Evolutionary conservation across 2,329 filamentous ascomycete genomes (phyloP).

Genomic region (Stachybotrys chlorohalonatus): DNA sequence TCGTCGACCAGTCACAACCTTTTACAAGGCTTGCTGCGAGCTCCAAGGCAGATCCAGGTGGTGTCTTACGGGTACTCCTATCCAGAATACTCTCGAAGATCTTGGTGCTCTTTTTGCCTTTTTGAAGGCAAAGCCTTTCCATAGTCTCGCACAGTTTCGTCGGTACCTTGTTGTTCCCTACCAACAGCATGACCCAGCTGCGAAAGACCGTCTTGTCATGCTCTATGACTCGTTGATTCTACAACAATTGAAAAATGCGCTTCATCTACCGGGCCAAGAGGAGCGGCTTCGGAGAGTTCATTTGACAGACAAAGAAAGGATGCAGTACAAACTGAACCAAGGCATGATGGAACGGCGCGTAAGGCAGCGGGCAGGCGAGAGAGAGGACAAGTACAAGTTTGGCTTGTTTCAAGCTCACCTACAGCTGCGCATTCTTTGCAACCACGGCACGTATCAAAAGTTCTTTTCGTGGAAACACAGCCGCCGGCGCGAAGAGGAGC

Average conservation of each 20-base stretch:
- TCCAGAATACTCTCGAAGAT: constrained; percentile 44
- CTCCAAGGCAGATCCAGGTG: constrained; percentile 36
- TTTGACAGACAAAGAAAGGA: constrained; percentile 6
- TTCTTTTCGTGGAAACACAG: constrained; percentile 30
- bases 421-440: constrained; percentile 37
- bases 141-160: constrained; percentile 29
- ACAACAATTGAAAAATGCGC: constrained; percentile 29
- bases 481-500: constrained; percentile 15
- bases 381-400: constrained; percentile 25
- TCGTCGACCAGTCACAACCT: constrained; percentile 33
- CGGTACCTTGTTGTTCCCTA: constrained; percentile 33
- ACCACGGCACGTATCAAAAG: constrained; percentile 39
- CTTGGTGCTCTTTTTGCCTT: constrained; percentile 42
- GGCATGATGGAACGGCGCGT: constrained; percentile 28
- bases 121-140: constrained; percentile 31
- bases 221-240: constrained; percentile 30
- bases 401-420: constrained; percentile 36
- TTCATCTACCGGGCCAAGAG: constrained; percentile 21
- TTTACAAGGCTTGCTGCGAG: constrained; percentile 30
- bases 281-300: not conserved
- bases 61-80: constrained; percentile 44
- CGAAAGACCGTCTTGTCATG: constrained; percentile 19
- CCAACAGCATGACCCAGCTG: constrained; percentile 12
- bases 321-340: constrained; percentile 25
- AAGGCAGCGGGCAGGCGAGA: constrained; percentile 23